Evolutionary conservation across 495 filamentous ascomycete genomes (phyloP), one percentile per base, ranked within the genome.

Genomic region (Parachaetomium inaequale): DNA sequence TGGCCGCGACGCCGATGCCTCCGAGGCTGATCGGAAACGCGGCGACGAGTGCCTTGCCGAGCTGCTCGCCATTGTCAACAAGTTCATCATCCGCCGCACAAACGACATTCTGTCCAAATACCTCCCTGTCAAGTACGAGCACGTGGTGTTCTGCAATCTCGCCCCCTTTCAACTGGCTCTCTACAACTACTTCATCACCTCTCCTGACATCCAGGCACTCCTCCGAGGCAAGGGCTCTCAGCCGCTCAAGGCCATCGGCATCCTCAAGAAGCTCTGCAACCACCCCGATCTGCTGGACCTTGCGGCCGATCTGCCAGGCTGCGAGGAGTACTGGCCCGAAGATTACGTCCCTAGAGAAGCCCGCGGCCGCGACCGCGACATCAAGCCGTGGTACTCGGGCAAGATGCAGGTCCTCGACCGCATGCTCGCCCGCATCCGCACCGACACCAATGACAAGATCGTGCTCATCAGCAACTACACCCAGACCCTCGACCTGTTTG

Each of bases 41-140:
- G 94, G 94, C 7, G 90, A 98, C 65, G 89, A 93, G 70, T 86
- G 92, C 54, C 80, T 96, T 14, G 72, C 74, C 28, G 95, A 96
- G 63, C 85, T 99, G 25, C 85, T 94, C 0, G 78, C 78, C 8
- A 78, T 95, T 36, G 94, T 99, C 66, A 97, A 98, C 78, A 96
- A 96, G 68, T 99, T 98, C 79, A 97, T 99, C 74, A 99, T 99
- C 70, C 90, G 94, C 46, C 87, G 94, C 29, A 98, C 93, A 0
- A 99, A 99, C 81, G 94, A 99, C 70, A 93, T 99, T 57, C 78
- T 99, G 21, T 96, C 93, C 42, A 98, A 99, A 72, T 99, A 99
- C 74, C 82, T 99, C 51, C 95, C 94, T 3, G 85, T 98, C 76
- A 99, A 99, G 76, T 99, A 99, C 76, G 94, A 99, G 70, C 94